A percentile compares a stretch with the other conserved stretches of the same genome.
Evolutionary conservation across 1,139 yeast genomes (phyloP).

Genomic region (Geotrichum citri-aurantii): DNA sequence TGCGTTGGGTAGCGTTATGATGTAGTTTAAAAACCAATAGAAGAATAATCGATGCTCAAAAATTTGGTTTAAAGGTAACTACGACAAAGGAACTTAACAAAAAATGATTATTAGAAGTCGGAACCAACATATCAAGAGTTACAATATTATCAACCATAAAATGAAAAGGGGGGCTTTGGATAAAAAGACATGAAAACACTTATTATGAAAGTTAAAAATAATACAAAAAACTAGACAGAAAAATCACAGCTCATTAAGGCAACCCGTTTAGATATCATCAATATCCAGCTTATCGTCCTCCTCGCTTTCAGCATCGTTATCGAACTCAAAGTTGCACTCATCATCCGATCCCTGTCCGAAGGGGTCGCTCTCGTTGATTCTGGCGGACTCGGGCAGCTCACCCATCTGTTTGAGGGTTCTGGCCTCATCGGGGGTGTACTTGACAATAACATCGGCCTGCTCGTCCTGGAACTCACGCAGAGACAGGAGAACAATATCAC

Average conservation of each 20-base stretch:
- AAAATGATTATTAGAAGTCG: no score
- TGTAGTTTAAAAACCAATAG: not conserved
- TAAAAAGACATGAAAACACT: not conserved
- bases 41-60: not conserved
- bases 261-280: conserved; percentile 59
- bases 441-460: conserved; percentile 96
- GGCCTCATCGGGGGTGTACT: conserved; percentile 96
- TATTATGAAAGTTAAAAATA: not conserved
- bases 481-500: conserved; percentile 92
- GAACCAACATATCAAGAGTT: not conserved
- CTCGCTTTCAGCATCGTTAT: conserved; percentile 81
- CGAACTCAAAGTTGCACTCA: conserved; percentile 97
- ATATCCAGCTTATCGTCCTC: conserved; percentile 73
- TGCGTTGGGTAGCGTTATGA: not conserved
- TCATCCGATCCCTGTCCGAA: conserved; percentile 96
- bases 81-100: no score
- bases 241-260: not conserved
- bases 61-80: no score
- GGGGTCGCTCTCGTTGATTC: conserved; percentile 96
- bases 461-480: conserved; percentile 98
- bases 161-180: not conserved
- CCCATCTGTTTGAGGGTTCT: conserved; percentile 94
- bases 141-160: not conserved
- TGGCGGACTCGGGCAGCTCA: conserved; percentile 90
- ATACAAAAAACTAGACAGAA: conserved; percentile 1